Percentiles rank a stretch among this genome's conserved stretches.
phyloP scores from a whole-genome alignment of 192 early-diverging fungal genomes.

The Coemansia sp. region DNA sequence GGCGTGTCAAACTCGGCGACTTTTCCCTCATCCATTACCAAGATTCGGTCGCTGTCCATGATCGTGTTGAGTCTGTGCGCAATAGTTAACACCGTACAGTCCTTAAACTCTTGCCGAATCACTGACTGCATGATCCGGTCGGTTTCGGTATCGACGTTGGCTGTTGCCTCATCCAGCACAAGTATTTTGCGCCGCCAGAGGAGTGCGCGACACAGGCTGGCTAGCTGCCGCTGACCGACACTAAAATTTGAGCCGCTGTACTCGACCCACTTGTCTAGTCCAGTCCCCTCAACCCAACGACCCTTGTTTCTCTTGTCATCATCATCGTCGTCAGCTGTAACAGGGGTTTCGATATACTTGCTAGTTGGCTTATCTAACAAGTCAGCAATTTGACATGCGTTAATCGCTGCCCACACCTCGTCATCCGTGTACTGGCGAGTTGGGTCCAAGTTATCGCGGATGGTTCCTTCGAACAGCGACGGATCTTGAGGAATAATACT shows the following conservation, averaged over 20 bases:
- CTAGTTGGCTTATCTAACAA: slow-evolving; percentile 33
- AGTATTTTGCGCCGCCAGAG: no score
- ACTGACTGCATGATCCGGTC: slow-evolving; percentile 65
- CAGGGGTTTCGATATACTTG: neutral
- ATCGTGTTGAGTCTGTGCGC: slow-evolving; percentile 72
- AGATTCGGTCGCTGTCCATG: slow-evolving; percentile 60
- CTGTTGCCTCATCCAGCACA: no score
- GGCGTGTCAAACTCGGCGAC: slow-evolving; percentile 35
- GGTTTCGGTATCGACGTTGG: slow-evolving; percentile 56
- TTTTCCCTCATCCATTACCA: slow-evolving; percentile 56
- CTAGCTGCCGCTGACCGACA: slow-evolving; percentile 67
- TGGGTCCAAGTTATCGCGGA: slow-evolving; percentile 74
- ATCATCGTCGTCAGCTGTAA: slow-evolving; percentile 1
- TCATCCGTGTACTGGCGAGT: slow-evolving; percentile 57
- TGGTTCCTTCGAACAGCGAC: slow-evolving; percentile 65
- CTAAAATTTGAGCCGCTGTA: slow-evolving; percentile 66
- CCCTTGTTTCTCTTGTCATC: slow-evolving; percentile 29
- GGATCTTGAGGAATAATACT: slow-evolving; percentile 75
- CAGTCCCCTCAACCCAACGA: slow-evolving; percentile 4
- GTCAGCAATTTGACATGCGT: slow-evolving; percentile 25
- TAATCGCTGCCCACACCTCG: slow-evolving; percentile 67
- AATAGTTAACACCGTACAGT: slow-evolving; percentile 59
- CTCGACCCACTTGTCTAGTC: slow-evolving; percentile 25
- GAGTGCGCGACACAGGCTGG: no score
- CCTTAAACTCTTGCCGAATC: slow-evolving; percentile 46